Evolutionary conservation across 163 green algal species (phyloP).

Genomic region (Scenedesmus sp.): DNA sequence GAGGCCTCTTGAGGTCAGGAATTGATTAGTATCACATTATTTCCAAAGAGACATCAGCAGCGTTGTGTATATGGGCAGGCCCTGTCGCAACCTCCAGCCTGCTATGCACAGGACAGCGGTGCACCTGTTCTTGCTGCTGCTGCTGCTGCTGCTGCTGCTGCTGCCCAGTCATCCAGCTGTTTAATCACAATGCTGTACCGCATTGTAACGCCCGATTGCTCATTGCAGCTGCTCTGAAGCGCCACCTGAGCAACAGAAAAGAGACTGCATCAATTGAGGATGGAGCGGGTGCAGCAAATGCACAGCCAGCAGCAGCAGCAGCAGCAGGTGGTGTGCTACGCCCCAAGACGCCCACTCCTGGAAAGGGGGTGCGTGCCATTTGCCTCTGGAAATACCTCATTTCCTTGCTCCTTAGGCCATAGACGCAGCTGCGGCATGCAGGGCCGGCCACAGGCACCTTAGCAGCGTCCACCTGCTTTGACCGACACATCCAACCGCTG

Average conservation of each 20-base stretch:
- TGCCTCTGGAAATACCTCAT: neutral
- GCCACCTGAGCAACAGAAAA: neutral
- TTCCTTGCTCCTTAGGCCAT: too few species aligned
- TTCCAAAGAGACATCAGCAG: neutral
- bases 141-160: neutral
- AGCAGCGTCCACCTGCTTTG: too few species aligned
- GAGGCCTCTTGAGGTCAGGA: too few species aligned
- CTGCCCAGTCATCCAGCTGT: too few species aligned
- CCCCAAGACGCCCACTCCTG: conserved; percentile 24
- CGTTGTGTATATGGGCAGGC: too few species aligned
- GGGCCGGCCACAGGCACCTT: too few species aligned
- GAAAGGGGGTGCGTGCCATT: neutral
- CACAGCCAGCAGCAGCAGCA: conserved; percentile 29
- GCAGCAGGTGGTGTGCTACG: neutral
- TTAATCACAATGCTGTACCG: neutral
- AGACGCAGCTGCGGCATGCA: too few species aligned
- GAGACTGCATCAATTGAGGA: neutral
- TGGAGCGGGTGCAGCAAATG: neutral
- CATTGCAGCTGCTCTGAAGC: conserved; percentile 30
- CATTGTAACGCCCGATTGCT: neutral
- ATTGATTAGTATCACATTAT: too few species aligned
- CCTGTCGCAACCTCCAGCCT: too few species aligned
- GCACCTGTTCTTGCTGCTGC: neutral
- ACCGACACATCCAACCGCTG: too few species aligned
- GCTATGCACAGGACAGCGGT: neutral